A percentile compares a stretch with the other conserved stretches of the same genome.
Evolutionary conservation across 257 asterid genomes (phyloP).

Genomic region (Fraxinus cuspidata): DNA sequence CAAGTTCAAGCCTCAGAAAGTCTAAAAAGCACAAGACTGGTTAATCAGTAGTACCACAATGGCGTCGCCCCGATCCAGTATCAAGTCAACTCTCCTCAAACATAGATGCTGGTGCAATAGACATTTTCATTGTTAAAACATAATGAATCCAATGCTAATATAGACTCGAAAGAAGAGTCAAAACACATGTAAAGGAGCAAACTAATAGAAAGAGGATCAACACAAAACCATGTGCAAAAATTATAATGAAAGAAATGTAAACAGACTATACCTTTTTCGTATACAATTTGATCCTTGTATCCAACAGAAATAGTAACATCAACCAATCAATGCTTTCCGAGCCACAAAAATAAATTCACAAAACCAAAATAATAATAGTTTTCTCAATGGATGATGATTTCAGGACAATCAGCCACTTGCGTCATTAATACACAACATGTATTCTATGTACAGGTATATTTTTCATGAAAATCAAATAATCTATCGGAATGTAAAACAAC

Average conservation of each 20-base stretch:
- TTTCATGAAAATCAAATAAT: conserved; percentile 16
- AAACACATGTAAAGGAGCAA: neutral
- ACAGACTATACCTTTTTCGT: neutral
- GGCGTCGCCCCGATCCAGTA: neutral
- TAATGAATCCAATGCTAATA: conserved; percentile 3
- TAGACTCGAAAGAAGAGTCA: neutral
- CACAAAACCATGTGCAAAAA: neutral
- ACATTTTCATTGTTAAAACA: neutral
- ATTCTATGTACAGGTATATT: conserved; percentile 38
- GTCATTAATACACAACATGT: conserved; percentile 18
- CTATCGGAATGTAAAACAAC: conserved; percentile 19
- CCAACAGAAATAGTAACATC: conserved; percentile 24
- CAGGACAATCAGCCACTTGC: conserved; percentile 14
- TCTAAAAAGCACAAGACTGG: neutral
- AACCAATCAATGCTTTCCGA: conserved; percentile 14
- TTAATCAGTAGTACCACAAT: neutral
- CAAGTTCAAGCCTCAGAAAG: neutral
- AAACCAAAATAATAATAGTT: conserved; percentile 14
- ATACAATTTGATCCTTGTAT: conserved; percentile 22
- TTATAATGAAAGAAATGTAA: conserved; percentile 6
- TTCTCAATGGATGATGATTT: conserved; percentile 9
- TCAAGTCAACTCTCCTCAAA: neutral
- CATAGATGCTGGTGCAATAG: neutral
- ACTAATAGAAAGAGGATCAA: neutral
- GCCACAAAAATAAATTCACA: conserved; percentile 26